These are phyloP conservation scores for Blastocystis hominis DNA, from an alignment of 352 stramenopile species.

Conservation along the genomic window DNA sequence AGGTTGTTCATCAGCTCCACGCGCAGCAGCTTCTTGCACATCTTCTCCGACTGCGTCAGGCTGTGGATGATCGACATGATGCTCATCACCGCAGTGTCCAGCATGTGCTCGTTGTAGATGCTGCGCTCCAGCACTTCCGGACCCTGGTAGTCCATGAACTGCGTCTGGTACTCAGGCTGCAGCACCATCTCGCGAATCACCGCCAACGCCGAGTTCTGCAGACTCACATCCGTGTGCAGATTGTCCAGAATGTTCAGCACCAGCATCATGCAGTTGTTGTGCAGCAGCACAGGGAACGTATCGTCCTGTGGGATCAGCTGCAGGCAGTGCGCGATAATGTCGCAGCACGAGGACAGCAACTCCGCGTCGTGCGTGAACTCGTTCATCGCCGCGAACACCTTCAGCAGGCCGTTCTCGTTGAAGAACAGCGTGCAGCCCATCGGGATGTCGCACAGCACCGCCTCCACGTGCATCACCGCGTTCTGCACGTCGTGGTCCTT, in stretches of 20 bases:
- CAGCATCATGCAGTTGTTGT: slow-evolving; percentile 54
- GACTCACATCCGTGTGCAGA: slow-evolving; percentile 2
- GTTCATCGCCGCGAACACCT: slow-evolving; percentile 38
- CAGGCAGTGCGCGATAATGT: slow-evolving; percentile 32
- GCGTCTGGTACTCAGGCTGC: slow-evolving; percentile 44
- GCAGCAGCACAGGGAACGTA: slow-evolving; percentile 46
- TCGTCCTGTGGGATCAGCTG: slow-evolving; percentile 13
- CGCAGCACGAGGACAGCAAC: slow-evolving; percentile 48
- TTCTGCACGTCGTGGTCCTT: neutral
- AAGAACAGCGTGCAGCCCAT: slow-evolving; percentile 55
- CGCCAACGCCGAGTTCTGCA: slow-evolving; percentile 13
- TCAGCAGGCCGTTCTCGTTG: slow-evolving; percentile 42
- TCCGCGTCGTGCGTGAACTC: neutral
- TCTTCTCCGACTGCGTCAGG: neutral
- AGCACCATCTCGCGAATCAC: slow-evolving; percentile 40
- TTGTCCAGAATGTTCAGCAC: slow-evolving; percentile 40
- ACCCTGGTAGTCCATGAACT: slow-evolving; percentile 47
- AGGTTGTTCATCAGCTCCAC: slow-evolving; percentile 30
- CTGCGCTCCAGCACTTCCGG: neutral
- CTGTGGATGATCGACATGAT: neutral
- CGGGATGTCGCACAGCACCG: slow-evolving; percentile 5
- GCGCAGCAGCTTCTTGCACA: neutral
- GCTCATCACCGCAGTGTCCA: slow-evolving; percentile 22
- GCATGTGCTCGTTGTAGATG: slow-evolving; percentile 41
- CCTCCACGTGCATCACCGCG: neutral